These are phyloP conservation scores for Melampsora larici-populina DNA, from an alignment of 1,284 basidiomycete species.

Conservation along the genomic window DNA sequence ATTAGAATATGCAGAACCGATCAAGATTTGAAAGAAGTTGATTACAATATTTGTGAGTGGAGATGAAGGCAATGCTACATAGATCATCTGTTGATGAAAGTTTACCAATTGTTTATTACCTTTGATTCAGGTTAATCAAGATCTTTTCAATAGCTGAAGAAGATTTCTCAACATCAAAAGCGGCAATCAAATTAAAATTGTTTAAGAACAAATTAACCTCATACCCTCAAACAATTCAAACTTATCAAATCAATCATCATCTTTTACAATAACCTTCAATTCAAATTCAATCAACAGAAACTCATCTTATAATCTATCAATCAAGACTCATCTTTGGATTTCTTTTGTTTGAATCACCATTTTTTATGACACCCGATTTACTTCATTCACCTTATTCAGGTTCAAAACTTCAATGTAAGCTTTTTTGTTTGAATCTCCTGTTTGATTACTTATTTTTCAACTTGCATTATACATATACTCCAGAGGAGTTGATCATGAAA, in stretches of 20 bases:
- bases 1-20: slow-evolving; percentile 22
- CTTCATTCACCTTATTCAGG: slow-evolving; percentile 19
- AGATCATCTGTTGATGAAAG: neutral
- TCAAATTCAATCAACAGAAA: too few species aligned
- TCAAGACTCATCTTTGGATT: too few species aligned
- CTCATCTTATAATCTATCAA: too few species aligned
- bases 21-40: neutral
- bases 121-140: slow-evolving; percentile 13
- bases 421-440: too few species aligned
- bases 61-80: slow-evolving; percentile 28
- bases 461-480: too few species aligned
- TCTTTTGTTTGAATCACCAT: slow-evolving; percentile 11
- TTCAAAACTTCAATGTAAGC: slow-evolving; percentile 26
- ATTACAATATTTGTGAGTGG: slow-evolving; percentile 23
- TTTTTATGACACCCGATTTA: slow-evolving; percentile 11
- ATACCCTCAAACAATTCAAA: too few species aligned
- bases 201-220: too few species aligned
- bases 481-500: too few species aligned
- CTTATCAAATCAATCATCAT: neutral
- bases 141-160: slow-evolving; percentile 14
- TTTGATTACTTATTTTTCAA: too few species aligned
- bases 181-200: too few species aligned
- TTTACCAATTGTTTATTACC: too few species aligned
- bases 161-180: too few species aligned
- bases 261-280: neutral